phyloP scores from a whole-genome alignment of 306 rosid species.

The Alnus glutinosa region DNA sequence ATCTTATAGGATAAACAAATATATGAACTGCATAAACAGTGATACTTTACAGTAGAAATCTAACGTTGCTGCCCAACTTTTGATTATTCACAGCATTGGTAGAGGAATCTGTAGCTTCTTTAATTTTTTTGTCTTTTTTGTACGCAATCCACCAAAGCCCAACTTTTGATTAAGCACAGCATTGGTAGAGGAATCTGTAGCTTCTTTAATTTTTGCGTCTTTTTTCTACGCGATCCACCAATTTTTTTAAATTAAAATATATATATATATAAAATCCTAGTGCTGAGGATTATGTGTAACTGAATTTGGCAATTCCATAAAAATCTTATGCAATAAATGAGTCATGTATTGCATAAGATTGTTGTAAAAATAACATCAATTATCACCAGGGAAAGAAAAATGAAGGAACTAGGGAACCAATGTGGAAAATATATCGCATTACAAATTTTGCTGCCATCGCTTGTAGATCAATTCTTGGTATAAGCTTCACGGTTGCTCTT shows the following conservation, averaged over 20 bases:
- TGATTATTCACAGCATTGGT: neutral
- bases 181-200: neutral
- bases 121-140: neutral
- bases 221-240: neutral
- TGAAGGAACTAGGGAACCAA: slow-evolving; percentile 7
- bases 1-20: neutral
- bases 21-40: neutral
- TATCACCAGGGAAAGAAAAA: neutral
- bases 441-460: slow-evolving; percentile 91
- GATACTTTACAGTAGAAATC: neutral
- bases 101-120: neutral
- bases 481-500: slow-evolving; percentile 78
- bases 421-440: slow-evolving; percentile 29
- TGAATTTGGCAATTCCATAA: neutral
- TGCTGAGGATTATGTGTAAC: neutral
- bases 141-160: neutral
- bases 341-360: neutral
- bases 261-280: too few species aligned
- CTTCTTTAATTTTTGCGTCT: neutral
- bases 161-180: neutral
- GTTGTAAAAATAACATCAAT: neutral
- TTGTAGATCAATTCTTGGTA: slow-evolving; percentile 89
- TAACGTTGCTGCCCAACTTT: neutral
- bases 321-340: neutral
- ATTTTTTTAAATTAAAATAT: neutral